These are phyloP conservation scores for Cadophora gregata DNA, from an alignment of 2,329 filamentous ascomycete species.

Conservation along the genomic window DNA sequence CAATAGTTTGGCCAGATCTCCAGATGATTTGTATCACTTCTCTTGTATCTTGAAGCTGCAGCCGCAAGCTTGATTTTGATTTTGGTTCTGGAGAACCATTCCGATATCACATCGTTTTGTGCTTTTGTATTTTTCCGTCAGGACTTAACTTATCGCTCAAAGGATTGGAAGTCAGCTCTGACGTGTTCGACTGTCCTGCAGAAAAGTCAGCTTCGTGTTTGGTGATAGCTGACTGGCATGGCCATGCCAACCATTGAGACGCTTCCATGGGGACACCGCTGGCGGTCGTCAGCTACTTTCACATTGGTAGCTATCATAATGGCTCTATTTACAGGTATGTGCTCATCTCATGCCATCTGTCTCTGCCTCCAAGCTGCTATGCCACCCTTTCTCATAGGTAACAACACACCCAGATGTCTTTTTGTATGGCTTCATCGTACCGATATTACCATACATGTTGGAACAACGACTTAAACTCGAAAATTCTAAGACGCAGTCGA, in stretches of 20 bases:
- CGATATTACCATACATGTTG: background rate
- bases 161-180: no score
- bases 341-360: background rate
- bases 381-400: no score
- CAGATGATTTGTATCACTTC: background rate
- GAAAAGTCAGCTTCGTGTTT: no score
- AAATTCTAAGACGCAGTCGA: background rate
- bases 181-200: no score
- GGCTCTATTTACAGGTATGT: background rate
- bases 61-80: background rate
- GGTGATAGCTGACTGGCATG: background rate
- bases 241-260: background rate
- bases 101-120: background rate
- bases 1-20: background rate
- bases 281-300: background rate
- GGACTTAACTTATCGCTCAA: no score
- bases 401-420: background rate
- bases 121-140: no score
- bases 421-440: background rate
- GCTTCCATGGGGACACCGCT: background rate
- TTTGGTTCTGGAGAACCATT: background rate
- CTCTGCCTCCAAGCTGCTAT: no score
- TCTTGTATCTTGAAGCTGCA: background rate
- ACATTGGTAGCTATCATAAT: background rate
- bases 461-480: background rate